A percentile compares a stretch with the other conserved stretches of the same genome.
Conservation (phyloP, 345 rosid species). For the Hirschfeldia incana region DNA sequence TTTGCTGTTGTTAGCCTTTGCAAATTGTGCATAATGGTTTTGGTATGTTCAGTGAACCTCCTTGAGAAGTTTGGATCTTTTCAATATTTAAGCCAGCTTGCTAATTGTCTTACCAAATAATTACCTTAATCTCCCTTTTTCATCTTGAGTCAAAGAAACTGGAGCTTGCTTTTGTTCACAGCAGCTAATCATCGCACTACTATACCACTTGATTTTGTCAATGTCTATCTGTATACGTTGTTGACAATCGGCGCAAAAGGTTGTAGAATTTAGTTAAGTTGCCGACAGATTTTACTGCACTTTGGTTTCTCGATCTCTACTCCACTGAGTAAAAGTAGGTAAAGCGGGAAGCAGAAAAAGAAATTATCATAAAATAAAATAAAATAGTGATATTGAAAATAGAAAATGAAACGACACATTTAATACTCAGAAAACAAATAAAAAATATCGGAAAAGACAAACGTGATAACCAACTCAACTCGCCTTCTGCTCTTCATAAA, state of each 20-base stretch:
- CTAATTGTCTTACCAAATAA: neutral
- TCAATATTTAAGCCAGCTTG: neutral
- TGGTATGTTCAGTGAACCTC: neutral
- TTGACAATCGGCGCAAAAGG: constrained; percentile 22
- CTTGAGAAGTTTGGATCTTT: constrained; percentile 10
- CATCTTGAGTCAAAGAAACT: neutral
- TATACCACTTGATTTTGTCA: constrained; percentile 1
- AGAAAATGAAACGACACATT: constrained; percentile 1
- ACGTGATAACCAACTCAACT: constrained; percentile 54
- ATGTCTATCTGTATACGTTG: neutral
- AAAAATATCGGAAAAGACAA: constrained; percentile 43
- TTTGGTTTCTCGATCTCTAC: constrained; percentile 41
- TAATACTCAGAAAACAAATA: neutral
- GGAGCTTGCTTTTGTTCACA: neutral
- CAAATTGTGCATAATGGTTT: constrained; percentile 16
- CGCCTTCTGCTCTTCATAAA: constrained; percentile 42
- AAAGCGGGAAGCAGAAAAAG: constrained; percentile 35
- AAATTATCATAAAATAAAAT: neutral
- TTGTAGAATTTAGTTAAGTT: constrained; percentile 19
- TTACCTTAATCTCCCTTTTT: neutral
- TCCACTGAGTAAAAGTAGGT: constrained; percentile 38
- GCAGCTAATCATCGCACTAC: neutral
- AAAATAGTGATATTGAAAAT: too few species aligned
- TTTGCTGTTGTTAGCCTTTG: neutral
- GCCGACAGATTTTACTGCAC: constrained; percentile 41